Evolutionary conservation across 148 eudicot species (phyloP).

Genomic region (Camellia japonica): DNA sequence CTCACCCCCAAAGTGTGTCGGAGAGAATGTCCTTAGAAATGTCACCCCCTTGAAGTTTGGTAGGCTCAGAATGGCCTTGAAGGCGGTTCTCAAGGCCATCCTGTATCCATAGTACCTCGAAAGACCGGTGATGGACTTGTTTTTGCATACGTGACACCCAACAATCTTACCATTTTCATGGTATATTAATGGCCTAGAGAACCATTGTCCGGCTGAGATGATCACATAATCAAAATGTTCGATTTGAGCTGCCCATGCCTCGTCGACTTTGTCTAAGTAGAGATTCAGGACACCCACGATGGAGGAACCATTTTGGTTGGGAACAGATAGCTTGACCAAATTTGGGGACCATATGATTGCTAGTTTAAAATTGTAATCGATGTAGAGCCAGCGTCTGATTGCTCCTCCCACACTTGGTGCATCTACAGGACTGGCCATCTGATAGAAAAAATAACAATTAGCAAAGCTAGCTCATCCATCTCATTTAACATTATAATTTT

Average conservation of each 20-base stretch:
- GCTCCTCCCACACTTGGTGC: constrained; percentile 1
- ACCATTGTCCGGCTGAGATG: constrained; percentile 52
- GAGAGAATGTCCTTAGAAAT: constrained; percentile 42
- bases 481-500: no score
- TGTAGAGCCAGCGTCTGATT: constrained; percentile 22
- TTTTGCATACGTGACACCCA: constrained; percentile 46
- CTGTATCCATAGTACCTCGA: constrained; percentile 40
- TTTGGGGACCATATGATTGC: constrained; percentile 24
- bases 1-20: constrained; percentile 44
- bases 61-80: constrained; percentile 34
- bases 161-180: constrained; percentile 31
- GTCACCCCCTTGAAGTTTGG: constrained; percentile 35
- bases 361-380: constrained; percentile 18
- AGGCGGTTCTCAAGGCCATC: constrained; percentile 45
- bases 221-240: constrained; percentile 40
- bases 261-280: constrained; percentile 38
- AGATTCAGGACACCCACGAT: constrained; percentile 34
- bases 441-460: neutral
- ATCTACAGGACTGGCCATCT: constrained; percentile 20
- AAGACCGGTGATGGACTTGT: constrained; percentile 27
- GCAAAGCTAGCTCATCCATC: neutral
- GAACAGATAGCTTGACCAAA: constrained; percentile 17
- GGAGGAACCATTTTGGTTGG: constrained; percentile 11
- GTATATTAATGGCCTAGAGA: constrained; percentile 42
- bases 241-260: constrained; percentile 39